Evolutionary conservation across 2,329 filamentous ascomycete species (phyloP).

Genomic region (Zopfia rhizophila): DNA sequence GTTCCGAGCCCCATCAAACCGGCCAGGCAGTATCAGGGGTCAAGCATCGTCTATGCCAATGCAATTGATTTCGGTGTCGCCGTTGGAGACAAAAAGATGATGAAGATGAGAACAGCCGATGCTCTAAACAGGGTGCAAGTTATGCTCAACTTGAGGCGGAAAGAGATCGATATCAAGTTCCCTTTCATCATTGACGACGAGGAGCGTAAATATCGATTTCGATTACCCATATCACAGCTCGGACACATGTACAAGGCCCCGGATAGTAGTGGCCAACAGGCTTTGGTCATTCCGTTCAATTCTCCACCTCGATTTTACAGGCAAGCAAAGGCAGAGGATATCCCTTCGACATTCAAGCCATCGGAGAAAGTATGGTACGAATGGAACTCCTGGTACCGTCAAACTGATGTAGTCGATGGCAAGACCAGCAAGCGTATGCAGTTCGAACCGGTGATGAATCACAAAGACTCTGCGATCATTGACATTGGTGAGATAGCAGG

Average conservation of each 20-base stretch:
- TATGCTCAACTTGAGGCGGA: constrained; percentile 55
- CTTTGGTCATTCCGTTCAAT: constrained; percentile 48
- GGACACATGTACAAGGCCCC: constrained; percentile 49
- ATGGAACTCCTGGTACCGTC: constrained; percentile 69
- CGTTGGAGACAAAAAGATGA: constrained; percentile 65
- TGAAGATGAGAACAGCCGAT: constrained; percentile 64
- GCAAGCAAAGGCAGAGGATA: constrained; percentile 41
- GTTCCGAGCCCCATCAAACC: constrained; percentile 37
- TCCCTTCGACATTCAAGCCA: constrained; percentile 52
- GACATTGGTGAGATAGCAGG: constrained; percentile 63
- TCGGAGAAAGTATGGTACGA: constrained; percentile 63
- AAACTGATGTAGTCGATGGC: constrained; percentile 69
- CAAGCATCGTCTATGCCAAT: constrained; percentile 44
- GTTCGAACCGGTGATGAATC: constrained; percentile 36
- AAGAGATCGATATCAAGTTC: constrained; percentile 60
- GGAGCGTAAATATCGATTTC: constrained; percentile 52
- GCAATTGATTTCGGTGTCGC: constrained; percentile 72
- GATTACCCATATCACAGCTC: constrained; percentile 58
- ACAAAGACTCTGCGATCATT: constrained; percentile 63
- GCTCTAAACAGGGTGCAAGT: constrained; percentile 43
- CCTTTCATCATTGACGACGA: constrained; percentile 36
- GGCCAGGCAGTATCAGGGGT: constrained; percentile 34
- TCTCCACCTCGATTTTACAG: constrained; percentile 58
- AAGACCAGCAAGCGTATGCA: constrained; percentile 30
- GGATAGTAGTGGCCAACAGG: constrained; percentile 8